These are phyloP conservation scores for Darksidea phi DNA, from an alignment of 495 filamentous ascomycete species.

Conservation along the genomic window DNA sequence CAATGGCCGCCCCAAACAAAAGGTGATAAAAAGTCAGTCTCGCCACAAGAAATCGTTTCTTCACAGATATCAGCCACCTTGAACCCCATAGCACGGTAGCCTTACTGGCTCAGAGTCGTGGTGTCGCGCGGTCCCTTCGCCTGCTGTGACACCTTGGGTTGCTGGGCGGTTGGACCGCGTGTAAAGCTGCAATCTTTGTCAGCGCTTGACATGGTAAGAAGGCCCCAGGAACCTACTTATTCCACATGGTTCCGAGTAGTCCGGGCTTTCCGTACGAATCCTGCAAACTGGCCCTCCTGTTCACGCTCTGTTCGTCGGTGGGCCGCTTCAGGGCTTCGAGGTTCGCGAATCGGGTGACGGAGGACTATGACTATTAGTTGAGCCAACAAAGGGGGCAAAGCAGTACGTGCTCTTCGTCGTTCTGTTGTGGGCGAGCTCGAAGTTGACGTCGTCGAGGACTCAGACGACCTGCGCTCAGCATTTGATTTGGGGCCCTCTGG, in stretches of 20 bases:
- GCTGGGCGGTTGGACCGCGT: conserved; percentile 10
- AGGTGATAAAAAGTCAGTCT: too few species aligned
- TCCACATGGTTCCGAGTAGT: conserved; percentile 28
- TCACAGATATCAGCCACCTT: conserved; percentile 10
- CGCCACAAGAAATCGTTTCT: conserved; percentile 17
- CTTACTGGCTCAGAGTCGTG: conserved; percentile 25
- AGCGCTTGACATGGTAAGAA: conserved; percentile 34
- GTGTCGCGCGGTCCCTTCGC: conserved; percentile 21
- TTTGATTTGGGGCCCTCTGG: conserved; percentile 25
- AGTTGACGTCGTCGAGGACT: conserved; percentile 12
- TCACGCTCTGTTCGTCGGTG: conserved; percentile 7
- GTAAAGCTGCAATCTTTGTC: conserved; percentile 40
- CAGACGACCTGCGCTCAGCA: conserved; percentile 19
- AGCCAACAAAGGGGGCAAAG: neutral
- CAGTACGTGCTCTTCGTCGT: conserved; percentile 22
- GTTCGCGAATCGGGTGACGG: conserved; percentile 16
- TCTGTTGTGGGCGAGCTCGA: conserved; percentile 12
- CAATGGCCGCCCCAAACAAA: too few species aligned
- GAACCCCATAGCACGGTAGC: neutral
- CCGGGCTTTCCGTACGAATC: conserved; percentile 23
- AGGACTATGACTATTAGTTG: conserved; percentile 19
- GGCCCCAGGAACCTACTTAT: conserved; percentile 16
- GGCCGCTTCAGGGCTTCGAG: conserved; percentile 30
- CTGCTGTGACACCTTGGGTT: neutral
- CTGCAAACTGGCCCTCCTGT: conserved; percentile 18